Percentiles rank a stretch among this genome's conserved stretches.
Conservation (phyloP, 352 stramenopile genomes). For the Phytophthora podocarpi region DNA sequence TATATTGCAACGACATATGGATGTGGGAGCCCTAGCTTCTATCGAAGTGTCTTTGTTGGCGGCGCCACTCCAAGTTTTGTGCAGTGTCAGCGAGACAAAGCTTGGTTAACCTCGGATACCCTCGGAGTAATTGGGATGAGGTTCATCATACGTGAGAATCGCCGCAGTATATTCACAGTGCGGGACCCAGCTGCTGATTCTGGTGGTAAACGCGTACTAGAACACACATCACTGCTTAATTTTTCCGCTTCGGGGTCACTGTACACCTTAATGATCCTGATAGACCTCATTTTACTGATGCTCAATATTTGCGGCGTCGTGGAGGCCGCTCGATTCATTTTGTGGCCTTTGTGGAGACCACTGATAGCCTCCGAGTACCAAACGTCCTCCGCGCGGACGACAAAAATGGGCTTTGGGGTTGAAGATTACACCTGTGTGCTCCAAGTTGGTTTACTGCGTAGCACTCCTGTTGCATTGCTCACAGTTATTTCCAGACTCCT, state of each 20-base stretch:
- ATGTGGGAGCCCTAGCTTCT: conserved; percentile 43
- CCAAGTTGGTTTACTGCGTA: conserved; percentile 43
- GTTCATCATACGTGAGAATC: conserved; percentile 42
- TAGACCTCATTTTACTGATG: conserved; percentile 44
- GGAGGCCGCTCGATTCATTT: conserved; percentile 40
- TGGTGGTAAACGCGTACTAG: conserved; percentile 11
- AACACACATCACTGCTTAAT: conserved; percentile 45
- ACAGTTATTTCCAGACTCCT: conserved; percentile 47
- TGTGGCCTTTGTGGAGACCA: conserved; percentile 38
- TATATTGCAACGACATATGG: conserved; percentile 41
- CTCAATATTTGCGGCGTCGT: conserved; percentile 34
- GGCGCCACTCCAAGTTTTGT: conserved; percentile 9
- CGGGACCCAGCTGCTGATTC: conserved; percentile 2
- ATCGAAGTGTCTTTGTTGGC: conserved; percentile 39
- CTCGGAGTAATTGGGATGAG: conserved; percentile 41
- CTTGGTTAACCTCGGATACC: conserved; percentile 29
- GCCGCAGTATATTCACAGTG: conserved; percentile 25
- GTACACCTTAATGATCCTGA: conserved; percentile 49
- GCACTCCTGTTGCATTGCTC: conserved; percentile 37
- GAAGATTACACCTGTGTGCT: conserved; percentile 47
- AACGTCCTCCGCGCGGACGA: conserved; percentile 25
- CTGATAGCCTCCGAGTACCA: conserved; percentile 19
- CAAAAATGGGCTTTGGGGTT: conserved; percentile 36
- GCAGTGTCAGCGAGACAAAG: conserved; percentile 33
- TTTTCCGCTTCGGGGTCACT: conserved; percentile 49